phyloP scores from a whole-genome alignment of 2,329 filamentous ascomycete genomes.

The Aspergillus puulaauensis region DNA sequence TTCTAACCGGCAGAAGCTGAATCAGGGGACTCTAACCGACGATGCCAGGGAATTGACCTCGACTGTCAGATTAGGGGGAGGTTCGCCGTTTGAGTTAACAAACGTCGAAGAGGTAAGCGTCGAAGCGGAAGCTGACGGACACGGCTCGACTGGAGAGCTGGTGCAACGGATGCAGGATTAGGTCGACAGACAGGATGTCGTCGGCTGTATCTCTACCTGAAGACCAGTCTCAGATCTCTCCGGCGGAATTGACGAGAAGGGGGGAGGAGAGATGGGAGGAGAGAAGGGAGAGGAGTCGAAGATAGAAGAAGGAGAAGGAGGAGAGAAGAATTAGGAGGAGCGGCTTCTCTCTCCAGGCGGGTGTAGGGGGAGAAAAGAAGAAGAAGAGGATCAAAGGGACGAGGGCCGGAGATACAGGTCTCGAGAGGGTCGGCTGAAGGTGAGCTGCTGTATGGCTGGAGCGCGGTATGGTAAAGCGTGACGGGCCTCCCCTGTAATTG shows the following conservation, averaged over 20 bases:
- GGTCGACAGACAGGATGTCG: conserved; percentile 26
- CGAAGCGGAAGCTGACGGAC: conserved; percentile 38
- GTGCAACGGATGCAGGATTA: conserved; percentile 30
- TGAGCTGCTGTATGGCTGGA: conserved; percentile 6
- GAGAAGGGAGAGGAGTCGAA: conserved; percentile 34
- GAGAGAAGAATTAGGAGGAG: conserved; percentile 37
- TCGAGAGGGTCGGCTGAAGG: conserved; percentile 19
- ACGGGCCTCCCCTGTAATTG: conserved; percentile 15
- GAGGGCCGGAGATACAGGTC: conserved; percentile 28
- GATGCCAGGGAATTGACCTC: conserved; percentile 31
- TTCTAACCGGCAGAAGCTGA: conserved; percentile 41
- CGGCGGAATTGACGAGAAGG: conserved; percentile 33
- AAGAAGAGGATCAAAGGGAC: conserved; percentile 29
- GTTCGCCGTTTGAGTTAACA: conserved; percentile 41
- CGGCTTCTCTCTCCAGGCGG: conserved; percentile 43
- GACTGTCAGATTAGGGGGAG: conserved; percentile 26
- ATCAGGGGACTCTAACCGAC: conserved; percentile 35
- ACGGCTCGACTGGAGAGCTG: conserved; percentile 40
- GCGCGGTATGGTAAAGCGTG: conserved; percentile 21
- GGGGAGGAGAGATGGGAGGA: conserved; percentile 26
- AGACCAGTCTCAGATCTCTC: conserved; percentile 41
- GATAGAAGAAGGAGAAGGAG: conserved; percentile 31
- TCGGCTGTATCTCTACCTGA: conserved; percentile 30
- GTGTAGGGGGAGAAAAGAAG: conserved; percentile 39
- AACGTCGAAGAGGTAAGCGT: conserved; percentile 38